These are phyloP conservation scores for Lomentospora prolificans DNA, from an alignment of 2,329 filamentous ascomycete genomes.

Conservation along the genomic window DNA sequence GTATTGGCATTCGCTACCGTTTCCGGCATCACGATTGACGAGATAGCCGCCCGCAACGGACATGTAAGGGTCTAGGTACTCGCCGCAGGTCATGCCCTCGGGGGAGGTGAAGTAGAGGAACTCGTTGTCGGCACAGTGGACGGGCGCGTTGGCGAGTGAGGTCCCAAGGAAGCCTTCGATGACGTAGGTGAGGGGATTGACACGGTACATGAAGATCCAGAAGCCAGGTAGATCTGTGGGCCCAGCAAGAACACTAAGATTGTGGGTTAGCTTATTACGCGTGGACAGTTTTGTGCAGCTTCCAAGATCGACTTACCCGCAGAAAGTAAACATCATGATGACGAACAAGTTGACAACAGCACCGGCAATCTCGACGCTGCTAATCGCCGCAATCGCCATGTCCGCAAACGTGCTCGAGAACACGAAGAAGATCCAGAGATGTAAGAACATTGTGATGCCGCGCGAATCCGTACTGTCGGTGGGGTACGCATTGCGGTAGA, in stretches of 20 bases:
- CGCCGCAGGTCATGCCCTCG: conserved; percentile 37
- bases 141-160: conserved; percentile 49
- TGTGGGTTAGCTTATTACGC: background rate
- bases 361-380: conserved; percentile 51
- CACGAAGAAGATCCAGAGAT: conserved; percentile 53
- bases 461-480: conserved; percentile 36
- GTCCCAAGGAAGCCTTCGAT: conserved; percentile 55
- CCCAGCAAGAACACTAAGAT: conserved; percentile 46
- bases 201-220: conserved; percentile 69
- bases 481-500: conserved; percentile 47
- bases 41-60: conserved; percentile 35
- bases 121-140: conserved; percentile 57
- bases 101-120: conserved; percentile 51
- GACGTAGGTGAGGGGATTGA: conserved; percentile 67
- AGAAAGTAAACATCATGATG: conserved; percentile 55
- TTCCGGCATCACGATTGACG: conserved; percentile 28
- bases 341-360: conserved; percentile 56
- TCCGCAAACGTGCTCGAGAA: conserved; percentile 57
- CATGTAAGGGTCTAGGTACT: conserved; percentile 44
- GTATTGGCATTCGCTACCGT: conserved; percentile 31
- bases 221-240: conserved; percentile 56
- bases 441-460: conserved; percentile 52
- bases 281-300: background rate
- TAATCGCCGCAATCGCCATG: conserved; percentile 54
- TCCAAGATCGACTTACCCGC: conserved; percentile 16